Base-by-base conservation (phyloP, 73 alveolate genomes). In the Paramecium sexaurelia region DNA sequence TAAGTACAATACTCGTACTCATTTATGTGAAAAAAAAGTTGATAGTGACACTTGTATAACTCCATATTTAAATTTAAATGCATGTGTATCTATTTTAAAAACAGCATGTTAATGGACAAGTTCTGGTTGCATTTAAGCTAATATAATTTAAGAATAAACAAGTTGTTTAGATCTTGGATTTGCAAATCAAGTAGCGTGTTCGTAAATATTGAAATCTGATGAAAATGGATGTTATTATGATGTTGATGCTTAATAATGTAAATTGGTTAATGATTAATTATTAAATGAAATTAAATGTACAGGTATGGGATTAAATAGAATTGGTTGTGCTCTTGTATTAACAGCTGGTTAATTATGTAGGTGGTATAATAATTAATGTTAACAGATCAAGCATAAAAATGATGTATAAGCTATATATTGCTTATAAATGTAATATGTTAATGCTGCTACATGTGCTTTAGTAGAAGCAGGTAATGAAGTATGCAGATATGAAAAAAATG, bases 391-490 rank as follows among this genome's bases (percentile, higher is more conserved):
- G 26, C 39, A 61, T 61, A 61, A 61, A 11, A 29, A 29, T 29
- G 83, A 61, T 29, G 83, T 61, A 29, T 61, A 61, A 8, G 83
- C 83, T 11, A 15, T 61, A 26, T 61, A 61, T 41, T 78, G 90
- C 10, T 10, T 45, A 78, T 20, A 37, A 29, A 22, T 78, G 55
- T 24, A 41, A 78, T 39, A 41, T 78, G 90, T 78, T 9, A 78
- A 78, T 78, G 35, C 68, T 0, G 90, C 90, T 24, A 33, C 71
- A 20, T 78, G 90, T 43, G 90, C 90, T 0, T 39, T 73, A 36
- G 43, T 73, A 27, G 57, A 36, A 17, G 57, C 55, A 5, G 66
- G 55, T 9, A 39, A 39, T 27, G 87, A 73, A 39, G 87, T 39
- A 1, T 73, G 87, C 35, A 33, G 55, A 33, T 73, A 73, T 73